Percentiles rank a stretch among this genome's conserved stretches.
phyloP scores from a whole-genome alignment of 2,329 filamentous ascomycete species.

The Amphichorda felina region DNA sequence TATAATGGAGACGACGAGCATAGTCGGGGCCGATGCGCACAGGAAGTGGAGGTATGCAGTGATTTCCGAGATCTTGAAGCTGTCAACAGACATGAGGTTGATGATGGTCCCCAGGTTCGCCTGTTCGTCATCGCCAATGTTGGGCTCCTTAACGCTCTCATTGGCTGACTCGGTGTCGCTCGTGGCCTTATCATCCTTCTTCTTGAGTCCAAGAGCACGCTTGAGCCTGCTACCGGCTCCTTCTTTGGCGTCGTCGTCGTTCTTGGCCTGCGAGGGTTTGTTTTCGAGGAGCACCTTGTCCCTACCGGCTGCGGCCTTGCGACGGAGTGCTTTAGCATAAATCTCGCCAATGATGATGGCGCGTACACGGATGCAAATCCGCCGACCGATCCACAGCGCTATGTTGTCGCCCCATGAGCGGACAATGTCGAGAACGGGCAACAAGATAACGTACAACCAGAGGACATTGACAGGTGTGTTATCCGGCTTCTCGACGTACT shows the following conservation, averaged over 20 bases:
- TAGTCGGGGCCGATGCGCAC: constrained; percentile 82
- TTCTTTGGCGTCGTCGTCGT: constrained; percentile 20
- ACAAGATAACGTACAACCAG: constrained; percentile 88
- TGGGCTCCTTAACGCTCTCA: constrained; percentile 16
- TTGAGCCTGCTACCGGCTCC: constrained; percentile 38
- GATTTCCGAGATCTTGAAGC: constrained; percentile 94
- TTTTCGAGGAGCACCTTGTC: constrained; percentile 61
- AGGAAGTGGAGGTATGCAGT: constrained; percentile 93
- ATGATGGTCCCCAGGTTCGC: constrained; percentile 97
- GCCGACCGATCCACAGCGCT: constrained; percentile 85
- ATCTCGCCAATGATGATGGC: constrained; percentile 96
- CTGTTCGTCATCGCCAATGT: constrained; percentile 47
- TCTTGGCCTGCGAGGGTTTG: constrained; percentile 23
- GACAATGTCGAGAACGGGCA: constrained; percentile 72
- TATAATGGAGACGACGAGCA: constrained; percentile 68
- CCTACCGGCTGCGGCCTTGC: constrained; percentile 70
- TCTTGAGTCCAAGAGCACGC: constrained; percentile 47
- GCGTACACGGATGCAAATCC: constrained; percentile 83
- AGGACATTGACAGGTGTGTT: constrained; percentile 72
- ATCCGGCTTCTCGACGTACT: constrained; percentile 81
- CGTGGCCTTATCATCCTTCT: constrained; percentile 35
- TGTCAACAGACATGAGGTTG: constrained; percentile 98
- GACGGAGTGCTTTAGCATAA: constrained; percentile 86
- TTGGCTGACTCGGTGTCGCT: constrained; percentile 15
- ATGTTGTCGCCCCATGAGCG: constrained; percentile 77